Evolutionary conservation across 108 stramenopile species (phyloP).

Genomic region (Discostella stelligeroides): DNA sequence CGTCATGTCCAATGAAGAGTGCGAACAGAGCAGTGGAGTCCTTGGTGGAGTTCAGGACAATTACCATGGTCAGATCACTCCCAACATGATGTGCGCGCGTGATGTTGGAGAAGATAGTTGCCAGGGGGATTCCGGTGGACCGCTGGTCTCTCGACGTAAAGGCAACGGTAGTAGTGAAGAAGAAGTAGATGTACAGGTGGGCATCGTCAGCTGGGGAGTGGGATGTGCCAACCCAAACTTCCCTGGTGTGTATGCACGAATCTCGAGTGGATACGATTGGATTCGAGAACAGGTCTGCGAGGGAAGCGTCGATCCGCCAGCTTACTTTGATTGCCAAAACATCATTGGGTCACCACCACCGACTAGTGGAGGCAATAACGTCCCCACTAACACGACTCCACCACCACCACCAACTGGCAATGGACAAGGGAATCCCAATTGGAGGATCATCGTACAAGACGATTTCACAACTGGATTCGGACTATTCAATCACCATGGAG

Average conservation of each 20-base stretch:
- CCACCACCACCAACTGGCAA: no score
- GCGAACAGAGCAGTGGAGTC: conserved; percentile 14
- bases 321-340: conserved; percentile 39
- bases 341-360: no score
- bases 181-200: conserved; percentile 38
- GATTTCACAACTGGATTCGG: not conserved
- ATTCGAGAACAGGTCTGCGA: conserved; percentile 43
- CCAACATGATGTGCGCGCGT: conserved; percentile 53
- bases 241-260: conserved; percentile 60
- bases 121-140: conserved; percentile 59
- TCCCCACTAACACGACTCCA: no score
- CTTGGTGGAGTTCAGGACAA: not conserved
- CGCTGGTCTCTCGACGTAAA: conserved; percentile 16
- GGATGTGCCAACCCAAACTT: conserved; percentile 46
- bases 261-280: conserved; percentile 46
- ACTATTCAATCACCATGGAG: not conserved
- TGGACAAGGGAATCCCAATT: not conserved
- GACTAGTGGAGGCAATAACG: no score
- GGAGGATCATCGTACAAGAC: not conserved
- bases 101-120: conserved; percentile 38
- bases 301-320: conserved; percentile 42
- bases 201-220: conserved; percentile 57
- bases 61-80: conserved; percentile 38
- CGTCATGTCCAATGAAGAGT: conserved; percentile 24
- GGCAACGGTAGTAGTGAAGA: not conserved